Evolutionary conservation across 805 yeast species (phyloP).

Genomic region (Candida fluviatilis): DNA sequence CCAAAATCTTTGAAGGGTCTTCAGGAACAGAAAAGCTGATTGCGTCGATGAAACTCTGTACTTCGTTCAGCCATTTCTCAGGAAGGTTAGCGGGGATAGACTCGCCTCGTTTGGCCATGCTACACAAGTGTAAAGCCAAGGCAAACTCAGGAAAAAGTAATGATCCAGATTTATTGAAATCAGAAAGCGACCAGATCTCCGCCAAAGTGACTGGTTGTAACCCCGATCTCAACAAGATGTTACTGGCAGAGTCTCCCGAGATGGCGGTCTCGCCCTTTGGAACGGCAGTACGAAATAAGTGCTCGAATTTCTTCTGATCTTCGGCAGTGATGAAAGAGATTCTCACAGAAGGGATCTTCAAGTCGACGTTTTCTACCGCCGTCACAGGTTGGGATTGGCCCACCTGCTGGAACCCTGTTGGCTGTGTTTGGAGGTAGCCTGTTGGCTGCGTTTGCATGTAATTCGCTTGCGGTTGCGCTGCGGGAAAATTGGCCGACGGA

Average conservation of each 20-base stretch:
- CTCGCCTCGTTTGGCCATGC: constrained; percentile 72
- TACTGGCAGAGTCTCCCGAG: constrained; percentile 70
- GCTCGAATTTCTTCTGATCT: constrained; percentile 85
- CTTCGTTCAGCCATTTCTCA: constrained; percentile 72
- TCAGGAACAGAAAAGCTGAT: constrained; percentile 78
- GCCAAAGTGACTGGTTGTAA: constrained; percentile 71
- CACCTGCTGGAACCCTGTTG: constrained; percentile 41
- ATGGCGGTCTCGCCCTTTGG: constrained; percentile 65
- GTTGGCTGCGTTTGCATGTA: constrained; percentile 30
- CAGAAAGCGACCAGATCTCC: constrained; percentile 89
- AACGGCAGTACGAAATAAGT: constrained; percentile 76
- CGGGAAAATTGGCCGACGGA: constrained; percentile 9
- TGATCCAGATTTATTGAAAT: constrained; percentile 79
- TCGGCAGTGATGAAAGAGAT: constrained; percentile 78
- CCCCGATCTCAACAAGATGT: constrained; percentile 75
- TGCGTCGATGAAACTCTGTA: constrained; percentile 82
- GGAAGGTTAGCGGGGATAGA: constrained; percentile 72
- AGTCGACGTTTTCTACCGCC: constrained; percentile 48
- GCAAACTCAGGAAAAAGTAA: constrained; percentile 93
- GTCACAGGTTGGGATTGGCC: constrained; percentile 26
- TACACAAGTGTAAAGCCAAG: constrained; percentile 82
- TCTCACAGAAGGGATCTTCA: constrained; percentile 72
- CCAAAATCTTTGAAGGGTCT: constrained; percentile 36
- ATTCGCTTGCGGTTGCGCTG: no score
- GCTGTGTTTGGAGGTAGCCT: constrained; percentile 37